Base-by-base conservation (phyloP, 306 rosid species). In the Fagus sylvatica region DNA sequence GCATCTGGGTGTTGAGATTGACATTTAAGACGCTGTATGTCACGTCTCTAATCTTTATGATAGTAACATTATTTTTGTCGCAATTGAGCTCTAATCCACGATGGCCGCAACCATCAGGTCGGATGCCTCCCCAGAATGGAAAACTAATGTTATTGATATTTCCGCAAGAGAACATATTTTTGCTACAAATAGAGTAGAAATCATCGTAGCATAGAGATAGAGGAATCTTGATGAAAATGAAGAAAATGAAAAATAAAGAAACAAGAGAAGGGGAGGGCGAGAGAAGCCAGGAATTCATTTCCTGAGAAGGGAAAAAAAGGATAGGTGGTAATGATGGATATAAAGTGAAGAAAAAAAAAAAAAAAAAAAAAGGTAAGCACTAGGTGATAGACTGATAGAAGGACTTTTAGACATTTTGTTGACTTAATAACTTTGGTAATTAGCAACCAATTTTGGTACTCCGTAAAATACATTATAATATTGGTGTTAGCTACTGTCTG, bases 81-180 rank as follows among this genome's bases (percentile, higher is more conserved):
- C 97, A 92, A 3, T 1, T 7, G 41, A 89, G 82, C 7, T 59
- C 17, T 36, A 89, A 62, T 10, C 40, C 67, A 46, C 81, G 89
- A 74, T 83, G 8, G 61, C 93, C 96, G 72, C 97, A 92, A 40
- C 0, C 41, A 0, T 6, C 61, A 6, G 85, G 80, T 19, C 88
- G 84, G 2, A 4, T 12, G 0, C 1, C 34, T 72, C 91, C 90
- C 91, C 87, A 85, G 67, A 87, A 85, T 22, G 89, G 91, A 78
- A 79, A 78, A 19, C 75, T 72, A 0, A 77, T 19, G 0, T 69
- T 1, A 1, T 0, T 49, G 53, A 84, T 60, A 1, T 0, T 19
- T 16, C 86, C 93, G 60, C 93, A 89, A 0, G 2, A 41, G 3
- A 74, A 69, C 9, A 2, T 11, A 5, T 51, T 78, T 22, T 22